Conservation (phyloP, 2,329 filamentous ascomycete species). For the Penicillium sp. region DNA sequence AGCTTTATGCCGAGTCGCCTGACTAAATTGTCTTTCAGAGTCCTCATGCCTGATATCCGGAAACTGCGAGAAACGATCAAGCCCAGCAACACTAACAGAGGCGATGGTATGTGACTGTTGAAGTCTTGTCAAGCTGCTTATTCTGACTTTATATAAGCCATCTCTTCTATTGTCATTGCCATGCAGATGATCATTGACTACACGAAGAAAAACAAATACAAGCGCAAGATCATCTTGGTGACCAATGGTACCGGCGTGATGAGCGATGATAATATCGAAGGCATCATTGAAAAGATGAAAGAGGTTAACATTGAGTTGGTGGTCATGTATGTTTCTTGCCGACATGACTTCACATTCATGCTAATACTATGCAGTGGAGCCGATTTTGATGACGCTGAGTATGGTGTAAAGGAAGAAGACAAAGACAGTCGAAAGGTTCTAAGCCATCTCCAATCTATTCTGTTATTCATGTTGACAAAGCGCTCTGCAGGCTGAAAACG, state of each 20-base stretch:
- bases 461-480: neutral
- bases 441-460: neutral
- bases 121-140: neutral
- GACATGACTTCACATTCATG: neutral
- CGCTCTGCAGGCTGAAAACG: constrained; percentile 55
- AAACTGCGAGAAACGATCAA: constrained; percentile 55
- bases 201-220: constrained; percentile 74
- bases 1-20: constrained; percentile 25
- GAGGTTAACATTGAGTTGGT: constrained; percentile 67
- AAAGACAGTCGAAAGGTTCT: constrained; percentile 62
- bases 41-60: constrained; percentile 61
- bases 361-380: constrained; percentile 55
- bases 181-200: constrained; percentile 73
- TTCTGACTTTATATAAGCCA: constrained; percentile 36
- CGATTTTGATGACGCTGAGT: constrained; percentile 87
- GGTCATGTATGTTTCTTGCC: constrained; percentile 56
- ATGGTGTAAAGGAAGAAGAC: constrained; percentile 82
- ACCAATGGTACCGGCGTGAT: constrained; percentile 71
- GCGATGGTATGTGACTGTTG: constrained; percentile 53
- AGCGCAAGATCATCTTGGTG: constrained; percentile 69
- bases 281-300: constrained; percentile 66
- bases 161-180: constrained; percentile 79
- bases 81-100: constrained; percentile 58
- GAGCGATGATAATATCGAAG: constrained; percentile 60
- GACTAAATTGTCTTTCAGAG: constrained; percentile 30